Evolutionary conservation across 2,329 filamentous ascomycete genomes (phyloP).

Genomic region (Daldinia eschscholtzii): DNA sequence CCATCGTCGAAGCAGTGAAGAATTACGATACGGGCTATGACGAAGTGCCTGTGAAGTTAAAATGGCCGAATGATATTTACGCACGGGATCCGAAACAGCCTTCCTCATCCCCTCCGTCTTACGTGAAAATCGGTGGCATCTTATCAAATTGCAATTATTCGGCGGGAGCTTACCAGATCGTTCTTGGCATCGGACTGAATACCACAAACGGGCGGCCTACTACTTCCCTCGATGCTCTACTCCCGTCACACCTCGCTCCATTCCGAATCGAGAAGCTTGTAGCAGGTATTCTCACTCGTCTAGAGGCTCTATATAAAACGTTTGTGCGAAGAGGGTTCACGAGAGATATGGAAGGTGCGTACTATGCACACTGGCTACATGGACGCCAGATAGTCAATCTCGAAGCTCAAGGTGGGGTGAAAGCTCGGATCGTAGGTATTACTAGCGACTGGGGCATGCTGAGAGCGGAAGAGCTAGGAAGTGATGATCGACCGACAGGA

Average conservation of each 20-base stretch:
- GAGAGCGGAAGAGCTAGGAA: constrained; percentile 83
- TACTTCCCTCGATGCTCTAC: constrained; percentile 83
- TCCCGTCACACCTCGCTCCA: constrained; percentile 63
- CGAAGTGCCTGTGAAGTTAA: constrained; percentile 83
- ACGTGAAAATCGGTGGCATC: constrained; percentile 94
- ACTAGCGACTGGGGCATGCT: constrained; percentile 92
- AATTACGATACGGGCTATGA: constrained; percentile 82
- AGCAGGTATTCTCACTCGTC: constrained; percentile 80
- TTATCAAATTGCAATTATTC: constrained; percentile 89
- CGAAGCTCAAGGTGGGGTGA: constrained; percentile 81
- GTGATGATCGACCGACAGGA: constrained; percentile 79
- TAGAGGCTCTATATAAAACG: constrained; percentile 80
- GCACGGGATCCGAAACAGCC: constrained; percentile 73
- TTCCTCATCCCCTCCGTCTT: constrained; percentile 60
- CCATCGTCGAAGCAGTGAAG: constrained; percentile 85
- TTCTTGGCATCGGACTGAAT: constrained; percentile 90
- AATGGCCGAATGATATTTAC: constrained; percentile 98
- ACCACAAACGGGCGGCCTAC: constrained; percentile 86
- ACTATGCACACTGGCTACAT: constrained; percentile 90
- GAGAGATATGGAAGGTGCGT: constrained; percentile 76
- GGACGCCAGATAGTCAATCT: constrained; percentile 78
- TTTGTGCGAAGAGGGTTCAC: constrained; percentile 85
- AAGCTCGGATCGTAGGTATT: constrained; percentile 85
- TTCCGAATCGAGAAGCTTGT: constrained; percentile 84
- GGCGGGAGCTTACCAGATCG: constrained; percentile 81